phyloP scores from a whole-genome alignment of 257 asterid species.

The Jacaranda mimosifolia region DNA sequence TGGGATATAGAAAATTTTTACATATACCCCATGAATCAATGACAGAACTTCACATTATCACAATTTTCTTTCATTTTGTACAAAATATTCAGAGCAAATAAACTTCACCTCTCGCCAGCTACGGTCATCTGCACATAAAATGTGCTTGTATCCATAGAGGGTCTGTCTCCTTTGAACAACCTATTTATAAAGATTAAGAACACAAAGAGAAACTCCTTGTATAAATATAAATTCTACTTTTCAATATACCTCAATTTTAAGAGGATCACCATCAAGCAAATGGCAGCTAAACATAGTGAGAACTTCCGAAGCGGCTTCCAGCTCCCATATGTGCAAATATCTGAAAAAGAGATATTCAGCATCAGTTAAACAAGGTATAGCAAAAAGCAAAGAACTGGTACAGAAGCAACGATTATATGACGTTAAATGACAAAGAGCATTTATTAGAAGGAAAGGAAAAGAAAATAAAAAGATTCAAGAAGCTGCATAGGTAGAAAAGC shows the following conservation, averaged over 20 bases:
- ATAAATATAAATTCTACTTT: conserved; percentile 24
- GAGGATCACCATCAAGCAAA: conserved; percentile 66
- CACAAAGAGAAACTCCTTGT: conserved; percentile 26
- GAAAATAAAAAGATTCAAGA: background rate
- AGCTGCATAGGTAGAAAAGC: conserved; percentile 16
- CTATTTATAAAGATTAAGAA: conserved; percentile 46
- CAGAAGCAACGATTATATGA: conserved; percentile 10
- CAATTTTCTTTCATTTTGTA: conserved; percentile 36
- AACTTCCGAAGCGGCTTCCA: conserved; percentile 94
- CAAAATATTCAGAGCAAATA: conserved; percentile 19
- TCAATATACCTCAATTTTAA: conserved; percentile 71
- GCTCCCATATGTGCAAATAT: conserved; percentile 85
- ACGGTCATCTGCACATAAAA: conserved; percentile 90
- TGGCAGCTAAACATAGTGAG: conserved; percentile 97
- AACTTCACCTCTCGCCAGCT: conserved; percentile 95
- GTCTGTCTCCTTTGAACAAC: conserved; percentile 87
- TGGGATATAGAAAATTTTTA: conserved; percentile 17
- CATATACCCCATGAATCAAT: conserved; percentile 18
- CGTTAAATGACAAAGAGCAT: background rate
- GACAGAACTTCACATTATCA: background rate
- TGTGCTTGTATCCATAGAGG: conserved; percentile 83
- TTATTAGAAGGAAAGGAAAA: background rate
- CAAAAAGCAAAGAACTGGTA: conserved; percentile 19
- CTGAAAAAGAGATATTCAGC: conserved; percentile 49
- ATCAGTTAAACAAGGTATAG: conserved; percentile 26